Conservation (phyloP, 257 asterid species). For the Henckelia pumila region DNA sequence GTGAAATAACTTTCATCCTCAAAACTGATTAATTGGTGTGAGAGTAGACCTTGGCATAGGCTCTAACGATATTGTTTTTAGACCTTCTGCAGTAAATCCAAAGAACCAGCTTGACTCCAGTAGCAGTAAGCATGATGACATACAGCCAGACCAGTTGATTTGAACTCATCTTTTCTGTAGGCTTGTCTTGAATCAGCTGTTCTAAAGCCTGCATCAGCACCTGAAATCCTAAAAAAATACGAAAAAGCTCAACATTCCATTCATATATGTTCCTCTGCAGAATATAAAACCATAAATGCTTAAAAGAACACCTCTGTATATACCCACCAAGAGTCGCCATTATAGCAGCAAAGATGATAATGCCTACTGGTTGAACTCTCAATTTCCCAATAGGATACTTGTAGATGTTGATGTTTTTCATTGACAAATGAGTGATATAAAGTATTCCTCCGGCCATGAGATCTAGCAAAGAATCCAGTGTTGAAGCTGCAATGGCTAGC, state of each 20-base stretch:
- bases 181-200: slow-evolving; percentile 36
- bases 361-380: slow-evolving; percentile 72
- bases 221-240: slow-evolving; percentile 40
- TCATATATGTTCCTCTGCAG: neutral
- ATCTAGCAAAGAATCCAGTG: slow-evolving; percentile 67
- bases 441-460: slow-evolving; percentile 74
- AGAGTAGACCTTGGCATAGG: slow-evolving; percentile 52
- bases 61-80: slow-evolving; percentile 60
- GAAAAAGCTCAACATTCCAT: neutral
- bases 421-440: slow-evolving; percentile 63
- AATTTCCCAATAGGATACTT: slow-evolving; percentile 71
- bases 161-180: slow-evolving; percentile 36
- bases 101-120: slow-evolving; percentile 51
- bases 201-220: slow-evolving; percentile 50
- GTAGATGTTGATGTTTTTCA: slow-evolving; percentile 70
- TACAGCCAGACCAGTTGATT: slow-evolving; percentile 51
- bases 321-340: slow-evolving; percentile 73
- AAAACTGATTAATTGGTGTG: neutral
- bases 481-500: slow-evolving; percentile 71
- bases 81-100: slow-evolving; percentile 64
- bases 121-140: slow-evolving; percentile 60
- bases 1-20: neutral
- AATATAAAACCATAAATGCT: neutral
- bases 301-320: neutral
- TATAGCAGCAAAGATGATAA: slow-evolving; percentile 63